Percentiles rank a stretch among this genome's conserved stretches.
Evolutionary conservation across 2,329 filamentous ascomycete genomes (phyloP).

Genomic region (Colletotrichum destructivum): DNA sequence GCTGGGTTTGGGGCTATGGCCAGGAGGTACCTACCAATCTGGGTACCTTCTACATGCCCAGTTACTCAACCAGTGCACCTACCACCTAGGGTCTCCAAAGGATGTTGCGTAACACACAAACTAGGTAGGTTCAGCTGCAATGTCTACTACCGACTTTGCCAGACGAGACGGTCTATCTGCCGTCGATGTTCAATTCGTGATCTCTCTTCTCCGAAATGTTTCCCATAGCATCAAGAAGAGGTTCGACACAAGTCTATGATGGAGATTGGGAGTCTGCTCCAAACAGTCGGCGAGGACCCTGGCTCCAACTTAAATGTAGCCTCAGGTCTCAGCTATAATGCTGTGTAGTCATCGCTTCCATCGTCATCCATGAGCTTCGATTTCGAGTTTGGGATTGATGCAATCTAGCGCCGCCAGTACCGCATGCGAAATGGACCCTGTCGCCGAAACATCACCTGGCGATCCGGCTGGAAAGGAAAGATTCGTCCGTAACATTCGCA

Average conservation of each 20-base stretch:
- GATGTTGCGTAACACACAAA: too few species aligned
- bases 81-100: too few species aligned
- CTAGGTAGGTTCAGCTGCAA: background rate
- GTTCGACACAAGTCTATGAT: background rate
- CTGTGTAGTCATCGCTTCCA: conserved; percentile 27
- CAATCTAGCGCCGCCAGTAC: conserved; percentile 5
- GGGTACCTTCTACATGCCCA: too few species aligned
- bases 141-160: background rate
- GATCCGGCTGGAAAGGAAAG: background rate
- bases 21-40: background rate
- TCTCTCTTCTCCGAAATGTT: background rate
- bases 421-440: background rate
- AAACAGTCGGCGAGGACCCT: conserved; percentile 18
- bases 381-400: conserved; percentile 6
- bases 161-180: background rate
- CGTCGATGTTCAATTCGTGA: too few species aligned
- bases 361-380: conserved; percentile 35
- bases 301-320: conserved; percentile 25
- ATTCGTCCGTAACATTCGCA: background rate
- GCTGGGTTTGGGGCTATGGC: too few species aligned
- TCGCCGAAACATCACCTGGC: too few species aligned
- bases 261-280: background rate
- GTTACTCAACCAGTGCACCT: too few species aligned
- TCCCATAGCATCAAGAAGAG: background rate
- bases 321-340: background rate